Base-by-base conservation (phyloP, 2,329 filamentous ascomycete species). In the Pseudogymnoascus sp. region DNA sequence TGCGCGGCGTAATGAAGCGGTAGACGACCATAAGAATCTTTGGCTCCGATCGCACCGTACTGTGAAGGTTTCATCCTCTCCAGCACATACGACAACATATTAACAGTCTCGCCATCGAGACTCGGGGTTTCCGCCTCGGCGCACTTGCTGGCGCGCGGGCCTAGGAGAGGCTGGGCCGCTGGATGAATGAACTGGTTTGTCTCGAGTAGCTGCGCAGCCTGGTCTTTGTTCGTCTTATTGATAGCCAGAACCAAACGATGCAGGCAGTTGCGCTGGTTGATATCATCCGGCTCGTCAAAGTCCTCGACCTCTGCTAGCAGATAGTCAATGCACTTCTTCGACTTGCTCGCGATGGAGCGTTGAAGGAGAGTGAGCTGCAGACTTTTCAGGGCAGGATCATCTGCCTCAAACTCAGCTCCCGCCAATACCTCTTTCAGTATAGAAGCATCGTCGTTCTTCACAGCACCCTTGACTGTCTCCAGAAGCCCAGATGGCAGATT, bases 1-100 rank as follows among this genome's bases (percentile, higher is more conserved):
- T 97, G 92, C 0, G 95, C 93, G 2, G 92, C 92, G 72, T 97
- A 97, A 74, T 97, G 93, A 10, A 97, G 80, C 1, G 93, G 92
- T 13, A 93, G 82, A 4, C 93, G 88, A 2, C 91, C 93, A 65
- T 93, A 89, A 0, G 86, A 82, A 75, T 97, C 93, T 64, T 82
- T 86, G 11, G 84, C 83, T 60, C 82, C 79, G 10, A 97, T 78
- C 0, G 88, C 88, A 11, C 74, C 67, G 10, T 87, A 84, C 68
- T 97, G 93, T 8, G 82, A 78, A 0, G 83, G 80, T 10, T 79
- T 82, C 6, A 99, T 80, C 29, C 81, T 80, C 56, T 92, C 86
- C 4, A 99, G 80, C 3, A 88, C 72, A 63, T 80, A 84, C 1
- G 76, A 72, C 10, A 88, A 76, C 42, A 96, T 79, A 67, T 87